Evolutionary conservation across 140 eudicot species (phyloP), one percentile per base, ranked within the genome.

Genomic region (Flaveria floridana): DNA sequence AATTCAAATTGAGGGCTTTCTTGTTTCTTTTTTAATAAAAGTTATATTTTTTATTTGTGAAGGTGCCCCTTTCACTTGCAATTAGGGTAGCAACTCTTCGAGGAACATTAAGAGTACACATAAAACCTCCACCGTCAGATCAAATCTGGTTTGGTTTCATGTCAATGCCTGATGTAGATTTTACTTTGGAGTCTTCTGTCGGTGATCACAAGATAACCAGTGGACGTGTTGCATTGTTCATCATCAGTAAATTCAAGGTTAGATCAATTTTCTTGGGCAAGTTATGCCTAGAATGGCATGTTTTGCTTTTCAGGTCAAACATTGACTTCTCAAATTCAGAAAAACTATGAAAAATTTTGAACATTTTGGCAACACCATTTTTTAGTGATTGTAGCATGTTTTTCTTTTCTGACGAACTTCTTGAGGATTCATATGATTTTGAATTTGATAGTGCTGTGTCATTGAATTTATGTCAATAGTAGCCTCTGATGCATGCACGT

Each of bases 81-180:
- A 83, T 92, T 52, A 83, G 84, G 88, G 85, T 92, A 44, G 79
- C 95, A 71, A 83, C 93, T 72, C 86, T 92, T 71, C 76, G 87
- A 52, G 98, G 98, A 80, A 92, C 96, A 26, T 51, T 92, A 65
- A 82, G 92, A 55, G 73, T 92, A 59, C 86, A 81, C 75, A 84
- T 92, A 76, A 92, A 92, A 85, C 89, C 93, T 15, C 98, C 98
- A 3, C 98, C 98, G 9, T 87, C 98, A 56, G 98, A 92, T 83
- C 95, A 87, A 71, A 58, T 92, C 19, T 92, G 98, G 98, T 85
- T 87, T n/a, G 92, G 89, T 68, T 92, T 92, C 79, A 84, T 93
- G 64, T 84, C 89, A 1, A 85, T 87, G 95, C 98, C 96, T 77
- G 95, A 87, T 71, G 76, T 92, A 21, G 88, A 92, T 53, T 78